Base-by-base conservation (phyloP, 768 basidiomycete species). In the Cystobasidium ongulense region DNA sequence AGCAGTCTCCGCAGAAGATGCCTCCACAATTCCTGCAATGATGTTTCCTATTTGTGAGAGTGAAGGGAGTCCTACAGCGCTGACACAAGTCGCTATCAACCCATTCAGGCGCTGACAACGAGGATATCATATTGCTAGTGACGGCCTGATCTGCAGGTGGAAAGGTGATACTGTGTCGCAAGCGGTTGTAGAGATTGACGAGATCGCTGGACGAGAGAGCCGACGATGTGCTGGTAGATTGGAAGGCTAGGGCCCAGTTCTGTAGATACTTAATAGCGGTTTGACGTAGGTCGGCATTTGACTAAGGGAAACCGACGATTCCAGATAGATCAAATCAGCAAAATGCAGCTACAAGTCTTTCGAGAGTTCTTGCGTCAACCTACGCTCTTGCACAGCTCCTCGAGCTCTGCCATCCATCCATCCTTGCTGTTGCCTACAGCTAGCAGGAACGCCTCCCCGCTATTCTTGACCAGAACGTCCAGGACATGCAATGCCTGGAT, bases 1-100 rank as follows among this genome's bases (percentile, higher is more conserved):
- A 94, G 81, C 96, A 99, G 50, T 87, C 85, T 68, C 94, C 92
- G 82, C 97, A 95, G 79, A 96, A 98, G 17, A 98, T 92, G 80
- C 89, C 88, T 8, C 96, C 96, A 82, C 96, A 99, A 81, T 97
- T 97, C 17, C 96, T 87, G 80, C 96, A 99, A 79, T 99, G 96
- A 78, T 99, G 96, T 80, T 97, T 97, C 63, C 96, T 86, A 80
- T 98, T 98, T 35, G 93, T 96, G 80, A 97, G 93, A 0, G 88
- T 87, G 81, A 99, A 99, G 0, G 91, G 81, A 0, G 90, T 88
- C 21, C 96, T 87, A 81, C 96, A 99, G 23, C 92, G 87, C 73
- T 95, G 86, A 80, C 96, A 99, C 18, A 93, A 87, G 57, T 96
- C 92, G 0, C 92, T 92, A 15, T 78, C 73, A 53, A 92, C 89